Conservation (phyloP, 2,329 filamentous ascomycete genomes). For the Fusarium dimerum region DNA sequence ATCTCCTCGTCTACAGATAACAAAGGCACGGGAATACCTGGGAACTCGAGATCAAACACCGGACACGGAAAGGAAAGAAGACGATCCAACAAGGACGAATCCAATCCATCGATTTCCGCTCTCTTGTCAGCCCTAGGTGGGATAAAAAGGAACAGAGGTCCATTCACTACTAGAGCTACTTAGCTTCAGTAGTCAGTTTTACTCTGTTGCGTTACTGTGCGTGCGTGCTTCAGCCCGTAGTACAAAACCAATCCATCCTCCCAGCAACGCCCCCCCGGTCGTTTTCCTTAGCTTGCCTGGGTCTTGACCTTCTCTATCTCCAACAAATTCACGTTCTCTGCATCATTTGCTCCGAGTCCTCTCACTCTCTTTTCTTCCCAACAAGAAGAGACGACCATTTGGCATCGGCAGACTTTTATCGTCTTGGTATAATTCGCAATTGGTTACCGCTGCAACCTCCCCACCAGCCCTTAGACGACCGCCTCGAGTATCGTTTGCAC, state of each 20-base stretch:
- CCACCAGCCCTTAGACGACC: constrained; percentile 16
- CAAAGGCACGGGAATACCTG: background rate
- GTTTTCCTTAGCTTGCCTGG: constrained; percentile 21
- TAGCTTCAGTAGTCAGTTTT: constrained; percentile 6
- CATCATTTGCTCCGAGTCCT: background rate
- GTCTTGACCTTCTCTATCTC: constrained; percentile 3
- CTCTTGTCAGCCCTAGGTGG: constrained; percentile 13
- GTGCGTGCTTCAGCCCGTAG: constrained; percentile 16
- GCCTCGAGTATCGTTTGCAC: constrained; percentile 23
- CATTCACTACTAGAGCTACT: constrained; percentile 4
- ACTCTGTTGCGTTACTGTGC: constrained; percentile 13
- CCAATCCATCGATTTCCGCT: constrained; percentile 1
- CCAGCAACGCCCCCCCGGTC: constrained; percentile 29
- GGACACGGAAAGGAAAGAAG: constrained; percentile 1
- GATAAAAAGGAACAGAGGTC: constrained; percentile 6
- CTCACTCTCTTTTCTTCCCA: constrained; percentile 7
- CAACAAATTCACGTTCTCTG: background rate
- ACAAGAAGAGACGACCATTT: constrained; percentile 17
- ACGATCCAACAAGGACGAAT: background rate
- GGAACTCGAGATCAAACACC: background rate
- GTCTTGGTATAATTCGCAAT: background rate
- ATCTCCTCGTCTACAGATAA: background rate
- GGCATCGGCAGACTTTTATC: constrained; percentile 13
- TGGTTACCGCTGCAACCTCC: constrained; percentile 19
- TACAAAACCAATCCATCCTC: constrained; percentile 18